Evolutionary conservation across 192 early-diverging fungal species (phyloP), one percentile per base, ranked within the genome.

Genomic region (Podochytrium sp.): DNA sequence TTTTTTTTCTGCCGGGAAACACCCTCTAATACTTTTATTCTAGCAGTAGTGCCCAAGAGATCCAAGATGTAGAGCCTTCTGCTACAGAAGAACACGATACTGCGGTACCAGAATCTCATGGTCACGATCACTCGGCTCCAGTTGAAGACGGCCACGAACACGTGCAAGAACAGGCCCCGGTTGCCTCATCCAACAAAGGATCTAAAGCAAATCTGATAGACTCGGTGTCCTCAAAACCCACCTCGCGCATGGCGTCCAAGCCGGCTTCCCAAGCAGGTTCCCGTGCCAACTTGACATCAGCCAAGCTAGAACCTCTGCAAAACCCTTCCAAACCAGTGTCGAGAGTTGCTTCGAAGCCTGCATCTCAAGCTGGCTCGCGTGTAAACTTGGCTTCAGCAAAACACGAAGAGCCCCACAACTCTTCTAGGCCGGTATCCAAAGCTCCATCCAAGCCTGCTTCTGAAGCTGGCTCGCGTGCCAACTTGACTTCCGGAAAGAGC

Each of bases 291-390:
- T 6, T 55, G 23, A 23, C 52, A 6, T 55, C 52, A 27, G 52
- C 23, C 7, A 55, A 55, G 30, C 30, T 29, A 20, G 52, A 55
- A 25, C 7, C 25, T 55, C 52, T 55, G 23, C 52, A 55, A 27
- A 27, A 55, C 5, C 52, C 30, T 5, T 66, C 65, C 3, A 47
- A 39, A 51, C 65, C 27, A 56, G 52, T 23, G 16, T 70, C 68
- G 5, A 63, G 25, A 4, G 25, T 6, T 0, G 35, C 12, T 27
- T 70, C 58, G 0, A 55, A 70, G 30, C 23, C 52, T 29, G 29
- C 53, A n/a, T 59, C 53, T 12, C 4, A 57, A 16, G 23, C 23
- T 57, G 42, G n/a, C 5, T 43, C 37, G 27, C 10, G 52, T 23
- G 7, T 29, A 7, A 43, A 42, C n/a, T 14, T 34, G 14, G 12